Conservation (phyloP, 345 rosid genomes). For the Aquilaria sinensis region DNA sequence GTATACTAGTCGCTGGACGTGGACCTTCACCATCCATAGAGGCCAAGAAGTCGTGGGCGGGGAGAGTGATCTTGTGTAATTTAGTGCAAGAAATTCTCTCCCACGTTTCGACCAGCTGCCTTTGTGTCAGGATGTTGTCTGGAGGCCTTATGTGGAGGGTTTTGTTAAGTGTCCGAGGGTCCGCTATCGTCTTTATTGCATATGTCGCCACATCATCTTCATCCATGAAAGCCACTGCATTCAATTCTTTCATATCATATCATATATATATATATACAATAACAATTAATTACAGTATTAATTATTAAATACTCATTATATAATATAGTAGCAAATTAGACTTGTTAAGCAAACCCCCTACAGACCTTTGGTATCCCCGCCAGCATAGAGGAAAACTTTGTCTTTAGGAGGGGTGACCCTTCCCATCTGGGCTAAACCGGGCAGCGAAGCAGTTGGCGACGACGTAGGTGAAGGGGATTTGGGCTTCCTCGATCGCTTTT, state of each 20-base stretch:
- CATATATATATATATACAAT: too few relatives aligned
- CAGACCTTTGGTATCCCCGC: constrained; percentile 66
- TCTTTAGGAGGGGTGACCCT: constrained; percentile 51
- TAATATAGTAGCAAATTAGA: neutral
- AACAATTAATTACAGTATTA: too few relatives aligned
- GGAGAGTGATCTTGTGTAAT: constrained; percentile 31
- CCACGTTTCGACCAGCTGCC: constrained; percentile 50
- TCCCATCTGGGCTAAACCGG: constrained; percentile 47
- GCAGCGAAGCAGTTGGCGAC: constrained; percentile 67
- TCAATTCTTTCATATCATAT: too few relatives aligned
- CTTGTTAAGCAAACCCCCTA: neutral
- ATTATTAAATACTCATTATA: too few relatives aligned
- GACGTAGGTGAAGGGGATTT: constrained; percentile 61
- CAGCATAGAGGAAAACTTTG: constrained; percentile 41
- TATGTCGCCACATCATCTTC: constrained; percentile 63
- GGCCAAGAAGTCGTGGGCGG: constrained; percentile 45
- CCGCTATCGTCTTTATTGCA: constrained; percentile 53
- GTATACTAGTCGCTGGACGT: too few relatives aligned
- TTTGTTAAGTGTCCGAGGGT: constrained; percentile 58
- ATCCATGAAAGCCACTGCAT: constrained; percentile 42
- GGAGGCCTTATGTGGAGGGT: constrained; percentile 49
- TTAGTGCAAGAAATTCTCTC: constrained; percentile 44
- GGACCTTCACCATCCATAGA: constrained; percentile 35
- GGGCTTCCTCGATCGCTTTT: constrained; percentile 55
- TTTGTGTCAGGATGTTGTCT: constrained; percentile 45